These are phyloP conservation scores for Helicostylum pulchrum DNA, from an alignment of 192 early-diverging fungal genomes.

Conservation along the genomic window DNA sequence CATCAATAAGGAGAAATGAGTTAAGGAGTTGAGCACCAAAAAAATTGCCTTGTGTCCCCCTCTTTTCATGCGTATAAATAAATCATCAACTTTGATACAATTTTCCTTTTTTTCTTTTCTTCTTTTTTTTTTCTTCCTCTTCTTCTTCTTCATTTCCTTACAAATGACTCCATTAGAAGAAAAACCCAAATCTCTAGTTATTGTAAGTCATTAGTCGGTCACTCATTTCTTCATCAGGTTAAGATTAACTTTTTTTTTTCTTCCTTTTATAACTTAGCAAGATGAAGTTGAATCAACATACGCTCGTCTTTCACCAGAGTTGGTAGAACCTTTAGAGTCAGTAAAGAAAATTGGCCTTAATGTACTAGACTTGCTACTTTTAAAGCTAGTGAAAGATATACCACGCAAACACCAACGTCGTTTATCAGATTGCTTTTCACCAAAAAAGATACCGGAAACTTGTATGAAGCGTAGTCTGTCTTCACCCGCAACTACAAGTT, in stretches of 20 bases:
- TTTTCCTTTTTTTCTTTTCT: no score
- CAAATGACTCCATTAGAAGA: no score
- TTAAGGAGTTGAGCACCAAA: no score
- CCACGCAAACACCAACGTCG: constrained; percentile 6
- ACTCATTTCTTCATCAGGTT: no score
- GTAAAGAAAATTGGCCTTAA: constrained; percentile 50
- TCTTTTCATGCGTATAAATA: no score
- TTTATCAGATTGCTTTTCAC: constrained; percentile 25
- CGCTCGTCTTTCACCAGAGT: constrained; percentile 14
- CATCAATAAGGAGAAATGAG: no score
- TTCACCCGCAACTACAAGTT: constrained; percentile 7
- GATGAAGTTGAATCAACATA: no score
- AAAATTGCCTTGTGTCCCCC: no score
- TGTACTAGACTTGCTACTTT: constrained; percentile 47
- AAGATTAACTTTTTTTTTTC: background rate
- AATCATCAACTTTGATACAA: no score
- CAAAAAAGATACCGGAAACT: background rate
- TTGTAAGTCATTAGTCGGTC: background rate
- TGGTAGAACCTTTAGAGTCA: constrained; percentile 45
- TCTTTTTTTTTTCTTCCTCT: no score
- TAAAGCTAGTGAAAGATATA: constrained; percentile 36
- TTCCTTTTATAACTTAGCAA: background rate
- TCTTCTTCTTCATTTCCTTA: no score
- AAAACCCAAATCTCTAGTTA: constrained; percentile 2
- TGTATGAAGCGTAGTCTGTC: constrained; percentile 20